Evolutionary conservation across 2,329 filamentous ascomycete species (phyloP).

Genomic region (Alternaria incomplexa): DNA sequence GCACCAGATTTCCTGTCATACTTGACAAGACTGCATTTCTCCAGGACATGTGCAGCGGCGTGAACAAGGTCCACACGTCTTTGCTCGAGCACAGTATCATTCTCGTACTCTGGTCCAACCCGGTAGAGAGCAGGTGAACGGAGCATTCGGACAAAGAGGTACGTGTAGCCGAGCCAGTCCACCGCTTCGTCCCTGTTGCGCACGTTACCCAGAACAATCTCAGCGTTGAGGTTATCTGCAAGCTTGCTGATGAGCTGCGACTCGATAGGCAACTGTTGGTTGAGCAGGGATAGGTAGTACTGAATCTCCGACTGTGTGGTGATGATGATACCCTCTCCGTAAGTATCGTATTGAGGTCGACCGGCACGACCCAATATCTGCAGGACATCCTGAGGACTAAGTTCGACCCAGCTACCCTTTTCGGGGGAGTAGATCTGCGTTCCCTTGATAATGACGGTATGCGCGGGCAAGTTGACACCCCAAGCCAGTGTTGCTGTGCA

Average conservation of each 20-base stretch:
- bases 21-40: conserved; percentile 87
- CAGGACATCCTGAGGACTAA: conserved; percentile 95
- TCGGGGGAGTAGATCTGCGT: conserved; percentile 98
- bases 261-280: conserved; percentile 96
- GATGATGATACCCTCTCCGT: conserved; percentile 98
- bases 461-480: conserved; percentile 97
- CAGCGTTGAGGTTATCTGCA: conserved; percentile 95
- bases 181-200: conserved; percentile 92
- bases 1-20: conserved; percentile 94
- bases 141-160: conserved; percentile 97
- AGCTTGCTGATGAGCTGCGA: conserved; percentile 93
- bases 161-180: conserved; percentile 99
- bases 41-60: conserved; percentile 85
- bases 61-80: conserved; percentile 97
- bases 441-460: conserved; percentile 98
- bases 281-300: conserved; percentile 95
- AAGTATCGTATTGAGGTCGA: conserved; percentile 94
- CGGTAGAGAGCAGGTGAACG: conserved; percentile 93
- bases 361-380: conserved; percentile 99
- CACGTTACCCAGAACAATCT: conserved; percentile 93
- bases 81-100: conserved; percentile 89
- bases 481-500: conserved; percentile 98
- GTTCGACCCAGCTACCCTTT: conserved; percentile 97
- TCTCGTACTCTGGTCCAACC: conserved; percentile 93
- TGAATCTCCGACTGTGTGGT: conserved; percentile 94